Evolutionary conservation across 495 filamentous ascomycete genomes (phyloP).

Genomic region (Penicillium odoratum): DNA sequence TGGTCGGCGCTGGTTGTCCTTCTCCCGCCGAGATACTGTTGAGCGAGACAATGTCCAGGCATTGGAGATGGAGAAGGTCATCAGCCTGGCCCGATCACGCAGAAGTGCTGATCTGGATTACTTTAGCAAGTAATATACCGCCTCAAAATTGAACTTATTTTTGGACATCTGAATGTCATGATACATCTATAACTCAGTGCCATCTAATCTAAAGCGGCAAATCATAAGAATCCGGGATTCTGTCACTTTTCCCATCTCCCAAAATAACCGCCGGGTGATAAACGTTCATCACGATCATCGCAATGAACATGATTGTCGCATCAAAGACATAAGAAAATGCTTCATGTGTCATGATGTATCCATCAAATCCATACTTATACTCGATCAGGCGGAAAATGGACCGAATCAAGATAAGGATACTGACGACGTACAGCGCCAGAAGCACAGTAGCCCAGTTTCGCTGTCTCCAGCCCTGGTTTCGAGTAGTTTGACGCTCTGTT

Average conservation of each 20-base stretch:
- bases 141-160: no score
- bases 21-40: not conserved
- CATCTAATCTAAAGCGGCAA: slow-evolving; percentile 12
- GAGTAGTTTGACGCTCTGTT: slow-evolving; percentile 9
- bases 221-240: not conserved
- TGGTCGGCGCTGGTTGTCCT: slow-evolving; percentile 30
- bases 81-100: slow-evolving; percentile 29
- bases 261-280: slow-evolving; percentile 32
- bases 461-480: slow-evolving; percentile 19
- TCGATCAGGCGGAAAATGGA: slow-evolving; percentile 64
- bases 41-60: slow-evolving; percentile 9
- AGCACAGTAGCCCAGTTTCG: slow-evolving; percentile 53
- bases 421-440: slow-evolving; percentile 51
- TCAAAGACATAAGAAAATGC: slow-evolving; percentile 66
- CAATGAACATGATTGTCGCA: slow-evolving; percentile 54
- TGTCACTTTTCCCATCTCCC: slow-evolving; percentile 22
- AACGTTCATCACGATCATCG: slow-evolving; percentile 52
- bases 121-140: no score
- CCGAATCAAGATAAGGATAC: slow-evolving; percentile 59
- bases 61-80: slow-evolving; percentile 35
- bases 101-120: slow-evolving; percentile 35
- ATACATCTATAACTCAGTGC: not conserved
- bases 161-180: no score
- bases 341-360: slow-evolving; percentile 55
- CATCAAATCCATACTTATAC: slow-evolving; percentile 55